Conservation (phyloP, 2,329 filamentous ascomycete genomes). For the Ophiostoma sp. region DNA sequence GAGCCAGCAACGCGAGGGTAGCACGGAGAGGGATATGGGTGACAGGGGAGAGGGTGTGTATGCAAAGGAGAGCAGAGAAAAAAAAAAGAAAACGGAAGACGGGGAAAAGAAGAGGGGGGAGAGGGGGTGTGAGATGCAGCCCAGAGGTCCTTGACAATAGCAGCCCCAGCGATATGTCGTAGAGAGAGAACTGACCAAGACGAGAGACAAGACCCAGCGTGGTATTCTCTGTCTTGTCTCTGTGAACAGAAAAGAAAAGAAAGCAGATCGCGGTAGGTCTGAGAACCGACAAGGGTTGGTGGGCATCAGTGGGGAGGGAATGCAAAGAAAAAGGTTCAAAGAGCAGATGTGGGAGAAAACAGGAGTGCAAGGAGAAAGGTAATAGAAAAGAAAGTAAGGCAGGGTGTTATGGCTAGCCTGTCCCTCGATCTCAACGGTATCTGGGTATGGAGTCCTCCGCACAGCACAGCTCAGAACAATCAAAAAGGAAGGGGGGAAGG, state of each 20-base stretch:
- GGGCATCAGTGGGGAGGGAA: constrained; percentile 12
- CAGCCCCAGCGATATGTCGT: not conserved
- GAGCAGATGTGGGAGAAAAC: not conserved
- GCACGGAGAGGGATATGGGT: not conserved
- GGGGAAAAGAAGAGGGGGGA: not conserved
- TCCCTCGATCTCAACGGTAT: constrained; percentile 1
- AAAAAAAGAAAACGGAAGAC: constrained; percentile 9
- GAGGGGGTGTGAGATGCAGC: constrained; percentile 17
- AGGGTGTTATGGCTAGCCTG: not conserved
- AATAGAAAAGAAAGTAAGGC: not conserved
- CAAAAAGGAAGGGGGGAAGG: not conserved
- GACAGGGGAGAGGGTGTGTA: constrained; percentile 3
- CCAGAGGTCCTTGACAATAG: constrained; percentile 15
- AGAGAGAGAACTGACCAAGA: not conserved
- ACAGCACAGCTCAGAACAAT: not conserved
- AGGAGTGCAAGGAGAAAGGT: not conserved
- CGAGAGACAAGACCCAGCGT: not conserved
- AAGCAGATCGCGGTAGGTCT: not conserved
- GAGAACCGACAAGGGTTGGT: not conserved
- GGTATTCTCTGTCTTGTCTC: not conserved
- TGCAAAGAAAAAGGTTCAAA: not conserved
- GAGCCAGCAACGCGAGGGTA: constrained; percentile 6
- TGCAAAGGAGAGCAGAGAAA: not conserved
- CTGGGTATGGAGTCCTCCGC: not conserved
- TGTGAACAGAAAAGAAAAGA: not conserved